These are phyloP conservation scores for Penicillium italicum DNA, from an alignment of 2,329 filamentous ascomycete species.

Conservation along the genomic window DNA sequence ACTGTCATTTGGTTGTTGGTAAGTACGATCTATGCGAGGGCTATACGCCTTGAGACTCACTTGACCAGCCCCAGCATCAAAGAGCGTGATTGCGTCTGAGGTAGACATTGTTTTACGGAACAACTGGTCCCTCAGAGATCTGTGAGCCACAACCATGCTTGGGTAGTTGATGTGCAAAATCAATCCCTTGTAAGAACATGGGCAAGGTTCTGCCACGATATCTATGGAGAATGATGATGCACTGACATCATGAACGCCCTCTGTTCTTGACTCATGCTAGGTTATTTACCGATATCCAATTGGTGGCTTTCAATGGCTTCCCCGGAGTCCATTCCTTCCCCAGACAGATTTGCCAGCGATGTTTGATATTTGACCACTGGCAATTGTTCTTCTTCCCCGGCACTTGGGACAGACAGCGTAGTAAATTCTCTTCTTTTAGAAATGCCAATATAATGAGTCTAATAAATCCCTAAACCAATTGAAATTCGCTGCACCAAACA, in stretches of 20 bases:
- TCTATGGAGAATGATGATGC: constrained; percentile 21
- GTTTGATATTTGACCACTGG: not conserved
- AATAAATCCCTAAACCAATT: not conserved
- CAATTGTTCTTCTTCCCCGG: not conserved
- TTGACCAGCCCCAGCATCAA: constrained; percentile 32
- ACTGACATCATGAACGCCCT: constrained; percentile 28
- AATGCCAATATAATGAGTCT: not conserved
- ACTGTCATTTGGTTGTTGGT: constrained; percentile 16
- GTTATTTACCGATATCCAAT: not conserved
- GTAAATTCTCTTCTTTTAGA: not conserved
- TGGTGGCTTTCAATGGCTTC: not conserved
- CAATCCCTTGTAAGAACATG: not conserved
- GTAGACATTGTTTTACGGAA: constrained; percentile 24
- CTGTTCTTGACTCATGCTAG: not conserved
- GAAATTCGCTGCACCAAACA: not conserved
- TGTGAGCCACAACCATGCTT: constrained; percentile 13
- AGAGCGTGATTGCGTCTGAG: constrained; percentile 27
- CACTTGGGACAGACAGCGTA: not conserved
- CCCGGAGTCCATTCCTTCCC: constrained; percentile 4
- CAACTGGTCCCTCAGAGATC: constrained; percentile 18
- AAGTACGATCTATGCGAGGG: not conserved
- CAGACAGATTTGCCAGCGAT: not conserved
- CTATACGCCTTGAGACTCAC: constrained; percentile 11
- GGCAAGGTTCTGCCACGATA: not conserved
- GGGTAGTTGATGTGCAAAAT: not conserved